A percentile compares a stretch with the other conserved stretches of the same genome.
These are phyloP conservation scores for Chrysophaeum taylorii DNA, from an alignment of 352 stramenopile genomes.

Conservation along the genomic window DNA sequence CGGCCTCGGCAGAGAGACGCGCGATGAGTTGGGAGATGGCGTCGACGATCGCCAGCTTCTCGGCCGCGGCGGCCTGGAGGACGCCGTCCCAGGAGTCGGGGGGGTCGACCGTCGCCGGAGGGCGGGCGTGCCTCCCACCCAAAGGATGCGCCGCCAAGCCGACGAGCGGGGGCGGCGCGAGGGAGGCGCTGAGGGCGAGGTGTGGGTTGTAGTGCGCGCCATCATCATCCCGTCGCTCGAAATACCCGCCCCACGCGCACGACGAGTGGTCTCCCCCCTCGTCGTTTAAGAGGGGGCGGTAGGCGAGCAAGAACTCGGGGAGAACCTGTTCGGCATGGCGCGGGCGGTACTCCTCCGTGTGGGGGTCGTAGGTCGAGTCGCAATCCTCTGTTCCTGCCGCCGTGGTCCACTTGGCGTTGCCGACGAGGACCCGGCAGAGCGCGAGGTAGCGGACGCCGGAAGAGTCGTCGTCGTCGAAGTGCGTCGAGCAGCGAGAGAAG, in stretches of 20 bases:
- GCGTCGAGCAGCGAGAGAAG: slow-evolving; percentile 60
- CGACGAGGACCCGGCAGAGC: slow-evolving; percentile 56
- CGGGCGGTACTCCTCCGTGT: slow-evolving; percentile 57
- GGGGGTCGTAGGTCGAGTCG: slow-evolving; percentile 29
- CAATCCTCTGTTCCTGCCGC: slow-evolving; percentile 28
- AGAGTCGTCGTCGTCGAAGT: neutral
- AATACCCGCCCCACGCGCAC: neutral
- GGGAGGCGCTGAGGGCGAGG: neutral
- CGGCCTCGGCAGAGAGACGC: too few species aligned
- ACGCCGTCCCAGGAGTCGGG: neutral
- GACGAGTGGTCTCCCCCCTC: neutral
- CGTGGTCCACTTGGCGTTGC: slow-evolving; percentile 22
- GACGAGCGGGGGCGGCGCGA: neutral
- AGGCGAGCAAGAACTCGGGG: slow-evolving; percentile 54
- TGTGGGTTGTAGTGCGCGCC: neutral
- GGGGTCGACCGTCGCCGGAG: neutral
- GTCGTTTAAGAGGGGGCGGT: neutral
- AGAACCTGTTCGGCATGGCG: slow-evolving; percentile 49
- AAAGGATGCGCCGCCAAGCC: neutral
- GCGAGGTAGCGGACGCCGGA: slow-evolving; percentile 40
- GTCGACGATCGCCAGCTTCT: neutral
- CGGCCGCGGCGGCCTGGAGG: neutral
- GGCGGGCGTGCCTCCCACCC: neutral
- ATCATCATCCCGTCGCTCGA: neutral
- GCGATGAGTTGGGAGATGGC: neutral